Base-by-base conservation (phyloP, 1,139 yeast species). In the Candida frijolesensis region DNA sequence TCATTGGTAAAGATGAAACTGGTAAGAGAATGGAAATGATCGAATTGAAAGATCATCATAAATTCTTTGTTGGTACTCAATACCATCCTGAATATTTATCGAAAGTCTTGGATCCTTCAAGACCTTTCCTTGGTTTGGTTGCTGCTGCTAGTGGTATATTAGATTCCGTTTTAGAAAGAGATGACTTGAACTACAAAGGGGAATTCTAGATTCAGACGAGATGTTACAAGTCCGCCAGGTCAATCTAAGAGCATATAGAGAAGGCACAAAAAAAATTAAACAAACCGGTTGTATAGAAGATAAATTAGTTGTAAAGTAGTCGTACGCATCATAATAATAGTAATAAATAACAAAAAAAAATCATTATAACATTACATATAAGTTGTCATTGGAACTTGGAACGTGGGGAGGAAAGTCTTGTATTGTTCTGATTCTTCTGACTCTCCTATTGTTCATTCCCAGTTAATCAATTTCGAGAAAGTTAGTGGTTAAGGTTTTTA, bases 1-100 rank as follows among this genome's bases (percentile, higher is more conserved):
- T 92, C 68, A 92, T 95, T 56, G 99, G 98, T 65, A 89, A 86
- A 70, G 99, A 94, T 71, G 97, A 92, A 66, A 71, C 84, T 47
- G 90, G 87, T 57, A 82, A 84, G 63, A 87, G 99, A 76, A 94
- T 95, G 96, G 99, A 94, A 74, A 85, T 91, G 54, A 79, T 90
- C 54, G 99, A 94, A 72, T 76, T 91, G 61, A 70, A 74, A 57
- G 79, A 73, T 58, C 27, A 43, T 32, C 98, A 92, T 70, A 96
- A 95, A 65, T 94, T 86, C 76, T 92, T 75, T 66, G 96, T 91
- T 62, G 99, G 95, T 59, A 89, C 97, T 42, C 99, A 94, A 76
- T 94, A 92, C 75, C 99, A 94, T 68, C 99, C 99, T 43, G 99
- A 94, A 74, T 94, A 94, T 70, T 81, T 92, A 60, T 90, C 98